Evolutionary conservation across 345 rosid genomes (phyloP).

Genomic region (Melastoma malabathricum): DNA sequence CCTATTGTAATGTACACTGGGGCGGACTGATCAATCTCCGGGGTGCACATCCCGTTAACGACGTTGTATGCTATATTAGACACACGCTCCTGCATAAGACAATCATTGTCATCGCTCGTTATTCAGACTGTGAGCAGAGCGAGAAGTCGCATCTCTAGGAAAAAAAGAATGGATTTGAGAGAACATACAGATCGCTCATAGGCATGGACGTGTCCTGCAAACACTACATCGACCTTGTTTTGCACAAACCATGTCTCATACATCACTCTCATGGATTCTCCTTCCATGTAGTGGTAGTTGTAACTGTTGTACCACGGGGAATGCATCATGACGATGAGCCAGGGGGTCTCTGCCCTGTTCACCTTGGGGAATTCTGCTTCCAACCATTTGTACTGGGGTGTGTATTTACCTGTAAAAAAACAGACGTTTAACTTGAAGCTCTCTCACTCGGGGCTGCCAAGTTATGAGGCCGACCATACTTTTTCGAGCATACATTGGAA

Average conservation of each 20-base stretch:
- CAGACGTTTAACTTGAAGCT: not conserved
- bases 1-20: conserved; percentile 77
- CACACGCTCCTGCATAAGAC: conserved; percentile 45
- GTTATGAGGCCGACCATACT: not conserved
- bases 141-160: not conserved
- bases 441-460: not conserved
- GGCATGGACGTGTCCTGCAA: conserved; percentile 89
- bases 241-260: conserved; percentile 67
- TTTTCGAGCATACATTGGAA: too few relatives aligned
- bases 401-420: conserved; percentile 43
- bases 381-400: conserved; percentile 76
- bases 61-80: conserved; percentile 70
- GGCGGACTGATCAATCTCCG: conserved; percentile 52
- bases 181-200: conserved; percentile 88
- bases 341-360: conserved; percentile 73
- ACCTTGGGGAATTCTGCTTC: conserved; percentile 64
- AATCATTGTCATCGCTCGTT: not conserved
- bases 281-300: conserved; percentile 90
- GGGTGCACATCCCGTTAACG: conserved; percentile 41
- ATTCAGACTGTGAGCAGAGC: not conserved
- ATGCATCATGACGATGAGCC: conserved; percentile 78
- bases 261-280: conserved; percentile 90
- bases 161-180: not conserved
- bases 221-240: conserved; percentile 73
- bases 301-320: conserved; percentile 94